Evolutionary conservation across 345 rosid species (phyloP).

Genomic region (Pugionium cornutum): DNA sequence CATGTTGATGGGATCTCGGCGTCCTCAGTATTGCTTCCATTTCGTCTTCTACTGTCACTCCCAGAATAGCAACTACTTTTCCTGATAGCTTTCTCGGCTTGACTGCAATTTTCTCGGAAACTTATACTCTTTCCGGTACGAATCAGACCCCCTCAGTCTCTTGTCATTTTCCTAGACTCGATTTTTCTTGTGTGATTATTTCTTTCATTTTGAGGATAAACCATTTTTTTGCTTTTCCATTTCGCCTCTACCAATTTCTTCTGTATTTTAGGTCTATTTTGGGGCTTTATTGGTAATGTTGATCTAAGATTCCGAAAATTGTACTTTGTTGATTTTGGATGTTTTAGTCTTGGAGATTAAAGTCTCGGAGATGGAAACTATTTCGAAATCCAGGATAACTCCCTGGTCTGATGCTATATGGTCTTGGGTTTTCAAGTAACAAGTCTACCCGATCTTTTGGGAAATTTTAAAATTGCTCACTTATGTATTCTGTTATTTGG

Average conservation of each 20-base stretch:
- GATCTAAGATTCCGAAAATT: conserved; percentile 23
- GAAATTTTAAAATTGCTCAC: neutral
- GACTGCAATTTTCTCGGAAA: conserved; percentile 31
- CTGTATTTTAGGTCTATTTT: conserved; percentile 1
- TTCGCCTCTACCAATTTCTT: neutral
- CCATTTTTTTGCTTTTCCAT: neutral
- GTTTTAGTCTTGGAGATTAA: neutral
- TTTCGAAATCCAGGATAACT: neutral
- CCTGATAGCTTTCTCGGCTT: conserved; percentile 17
- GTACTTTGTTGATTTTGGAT: neutral
- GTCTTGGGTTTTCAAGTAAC: conserved; percentile 16
- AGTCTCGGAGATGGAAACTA: neutral
- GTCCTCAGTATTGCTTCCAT: conserved; percentile 26
- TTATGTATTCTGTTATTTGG: neutral
- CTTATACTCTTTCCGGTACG: conserved; percentile 28
- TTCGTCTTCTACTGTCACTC: conserved; percentile 37
- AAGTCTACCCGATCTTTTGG: conserved; percentile 14
- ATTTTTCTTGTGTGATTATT: conserved; percentile 17
- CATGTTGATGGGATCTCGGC: conserved; percentile 37
- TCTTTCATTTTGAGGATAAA: conserved; percentile 12
- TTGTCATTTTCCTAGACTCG: conserved; percentile 18
- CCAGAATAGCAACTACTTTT: conserved; percentile 30
- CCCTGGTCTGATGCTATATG: neutral
- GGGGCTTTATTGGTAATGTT: conserved; percentile 11
- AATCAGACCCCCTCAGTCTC: neutral